Conservation (phyloP, 2,329 filamentous ascomycete species). For the Podosphaera xanthii region DNA sequence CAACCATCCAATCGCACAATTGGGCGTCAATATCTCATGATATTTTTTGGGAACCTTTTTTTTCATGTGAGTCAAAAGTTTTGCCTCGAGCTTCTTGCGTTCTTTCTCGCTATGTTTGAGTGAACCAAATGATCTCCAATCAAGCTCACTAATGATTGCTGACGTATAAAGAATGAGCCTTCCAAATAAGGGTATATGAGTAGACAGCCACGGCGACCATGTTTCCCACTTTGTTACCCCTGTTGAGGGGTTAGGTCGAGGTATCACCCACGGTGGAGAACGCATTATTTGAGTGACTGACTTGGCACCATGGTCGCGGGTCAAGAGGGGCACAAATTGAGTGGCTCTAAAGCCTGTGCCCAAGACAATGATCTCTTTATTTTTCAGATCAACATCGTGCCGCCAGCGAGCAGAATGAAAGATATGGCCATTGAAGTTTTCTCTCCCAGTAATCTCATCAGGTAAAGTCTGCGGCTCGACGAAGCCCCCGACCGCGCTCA, state of each 20-base stretch:
- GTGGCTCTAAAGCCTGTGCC: slow-evolving; percentile 30
- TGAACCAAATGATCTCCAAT: slow-evolving; percentile 25
- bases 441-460: slow-evolving; percentile 33
- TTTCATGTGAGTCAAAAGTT: slow-evolving; percentile 23
- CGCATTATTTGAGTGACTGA: slow-evolving; percentile 36
- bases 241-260: slow-evolving; percentile 18
- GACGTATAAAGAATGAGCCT: slow-evolving; percentile 20
- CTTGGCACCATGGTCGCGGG: slow-evolving; percentile 22
- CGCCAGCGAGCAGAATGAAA: slow-evolving; percentile 38
- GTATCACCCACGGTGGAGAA: slow-evolving; percentile 31
- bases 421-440: slow-evolving; percentile 24
- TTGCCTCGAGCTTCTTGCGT: slow-evolving; percentile 20
- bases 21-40: slow-evolving; percentile 31
- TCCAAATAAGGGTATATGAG: slow-evolving; percentile 24
- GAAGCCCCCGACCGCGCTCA: slow-evolving; percentile 30
- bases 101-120: slow-evolving; percentile 19
- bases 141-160: slow-evolving; percentile 21
- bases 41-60: slow-evolving; percentile 28
- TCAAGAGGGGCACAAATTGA: slow-evolving; percentile 24
- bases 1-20: slow-evolving; percentile 27
- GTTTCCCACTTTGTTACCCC: slow-evolving; percentile 22
- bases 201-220: slow-evolving; percentile 23
- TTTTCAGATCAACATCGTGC: slow-evolving; percentile 12
- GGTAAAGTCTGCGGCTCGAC: slow-evolving; percentile 44
- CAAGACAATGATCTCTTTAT: slow-evolving; percentile 26